Conservation (phyloP, 495 filamentous ascomycete species). For the Achaetomiella virescens region DNA sequence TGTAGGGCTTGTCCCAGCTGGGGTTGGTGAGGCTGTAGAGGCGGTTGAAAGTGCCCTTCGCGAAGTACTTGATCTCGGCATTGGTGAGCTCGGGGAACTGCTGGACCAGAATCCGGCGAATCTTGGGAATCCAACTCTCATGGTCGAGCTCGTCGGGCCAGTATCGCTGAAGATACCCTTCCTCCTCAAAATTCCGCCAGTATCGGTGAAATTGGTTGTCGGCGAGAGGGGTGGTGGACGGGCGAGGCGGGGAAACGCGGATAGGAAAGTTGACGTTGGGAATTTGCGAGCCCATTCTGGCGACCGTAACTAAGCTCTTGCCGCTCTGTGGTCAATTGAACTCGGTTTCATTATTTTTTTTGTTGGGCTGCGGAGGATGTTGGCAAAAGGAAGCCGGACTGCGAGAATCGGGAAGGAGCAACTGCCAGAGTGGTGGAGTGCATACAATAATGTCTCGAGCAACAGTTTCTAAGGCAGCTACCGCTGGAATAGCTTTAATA, state of each 20-base stretch:
- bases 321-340: background rate
- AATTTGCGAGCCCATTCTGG: constrained; percentile 1
- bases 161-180: constrained; percentile 11
- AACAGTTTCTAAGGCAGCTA: too few species aligned
- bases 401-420: background rate
- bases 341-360: background rate
- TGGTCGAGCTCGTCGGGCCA: constrained; percentile 8
- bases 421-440: background rate
- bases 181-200: constrained; percentile 8
- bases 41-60: constrained; percentile 10
- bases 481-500: too few species aligned
- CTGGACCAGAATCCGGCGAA: background rate
- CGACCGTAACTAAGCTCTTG: background rate
- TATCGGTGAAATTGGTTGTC: constrained; percentile 4
- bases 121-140: constrained; percentile 3
- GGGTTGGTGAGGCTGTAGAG: constrained; percentile 6
- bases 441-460: too few species aligned
- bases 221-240: background rate
- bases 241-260: background rate
- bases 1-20: constrained; percentile 5
- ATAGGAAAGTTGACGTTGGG: background rate
- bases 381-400: background rate
- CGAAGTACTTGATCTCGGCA: constrained; percentile 10
- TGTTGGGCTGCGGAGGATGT: background rate
- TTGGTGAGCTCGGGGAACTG: constrained; percentile 3